These are phyloP conservation scores for Candida vartiovaarae DNA, from an alignment of 805 yeast species.

Conservation along the genomic window DNA sequence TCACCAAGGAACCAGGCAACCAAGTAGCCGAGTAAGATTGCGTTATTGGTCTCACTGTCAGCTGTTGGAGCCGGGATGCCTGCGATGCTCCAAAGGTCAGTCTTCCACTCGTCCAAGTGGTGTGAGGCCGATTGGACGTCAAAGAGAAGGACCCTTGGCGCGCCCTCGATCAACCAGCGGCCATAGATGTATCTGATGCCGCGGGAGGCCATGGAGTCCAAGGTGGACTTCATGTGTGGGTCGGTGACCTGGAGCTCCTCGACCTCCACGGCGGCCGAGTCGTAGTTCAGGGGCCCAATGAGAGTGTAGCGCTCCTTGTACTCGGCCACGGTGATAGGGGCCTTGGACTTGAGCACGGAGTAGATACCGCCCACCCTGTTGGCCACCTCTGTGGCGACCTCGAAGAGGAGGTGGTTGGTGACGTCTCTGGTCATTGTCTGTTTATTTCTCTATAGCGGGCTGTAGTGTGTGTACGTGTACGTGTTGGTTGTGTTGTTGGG, in stretches of 20 bases:
- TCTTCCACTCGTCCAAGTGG: slow-evolving; percentile 85
- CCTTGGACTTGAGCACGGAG: slow-evolving; percentile 92
- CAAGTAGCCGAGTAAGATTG: slow-evolving; percentile 83
- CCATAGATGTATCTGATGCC: slow-evolving; percentile 86
- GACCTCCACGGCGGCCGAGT: slow-evolving; percentile 73
- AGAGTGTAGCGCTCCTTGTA: slow-evolving; percentile 81
- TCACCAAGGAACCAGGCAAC: slow-evolving; percentile 98
- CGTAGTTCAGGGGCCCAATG: slow-evolving; percentile 78
- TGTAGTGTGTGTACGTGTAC: too few species aligned
- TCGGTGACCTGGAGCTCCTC: slow-evolving; percentile 61
- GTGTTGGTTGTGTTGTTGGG: too few species aligned
- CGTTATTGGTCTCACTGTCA: slow-evolving; percentile 86
- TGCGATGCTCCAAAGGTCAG: slow-evolving; percentile 84
- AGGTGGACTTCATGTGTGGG: slow-evolving; percentile 48
- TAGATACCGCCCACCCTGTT: slow-evolving; percentile 97
- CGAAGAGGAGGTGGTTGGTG: slow-evolving; percentile 80
- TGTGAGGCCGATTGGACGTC: slow-evolving; percentile 72
- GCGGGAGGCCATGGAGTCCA: slow-evolving; percentile 73
- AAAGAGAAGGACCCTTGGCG: slow-evolving; percentile 86
- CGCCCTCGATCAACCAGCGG: slow-evolving; percentile 96
- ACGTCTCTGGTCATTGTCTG: slow-evolving; percentile 69
- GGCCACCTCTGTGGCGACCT: slow-evolving; percentile 96
- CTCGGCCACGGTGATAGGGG: slow-evolving; percentile 93
- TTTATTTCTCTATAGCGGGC: too few species aligned
- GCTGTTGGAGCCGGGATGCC: slow-evolving; percentile 92